Base-by-base conservation (phyloP, 345 rosid species). In the Euphorbia tirucalli region DNA sequence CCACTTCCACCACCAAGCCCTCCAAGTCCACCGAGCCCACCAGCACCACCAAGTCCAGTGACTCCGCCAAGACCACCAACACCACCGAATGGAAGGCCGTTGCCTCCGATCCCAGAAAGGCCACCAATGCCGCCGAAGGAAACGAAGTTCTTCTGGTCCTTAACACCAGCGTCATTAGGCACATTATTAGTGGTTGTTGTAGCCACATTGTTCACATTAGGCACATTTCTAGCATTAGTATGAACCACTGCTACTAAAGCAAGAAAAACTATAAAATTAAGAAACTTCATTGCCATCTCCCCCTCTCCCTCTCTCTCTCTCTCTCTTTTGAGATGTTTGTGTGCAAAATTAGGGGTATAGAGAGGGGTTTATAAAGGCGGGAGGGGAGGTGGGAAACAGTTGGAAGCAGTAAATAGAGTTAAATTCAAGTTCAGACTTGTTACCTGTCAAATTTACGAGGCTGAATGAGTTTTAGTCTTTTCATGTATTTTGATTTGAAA, bases 51-150 rank as follows among this genome's bases (percentile, higher is more conserved):
- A 37, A 63, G 3, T 0, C 71, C 74, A 41, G 59, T 58, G 11
- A 65, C 35, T 44, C 80, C 79, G 8, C 85, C 81, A 5, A 60
- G 24, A 16, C 74, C 76, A 13, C 85, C 85, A 15, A 64, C 43
- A 0, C 85, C 79, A 0, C 77, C 71, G 0, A 75, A 54, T 5
- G 78, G 78, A 5, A 76, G 71, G 4, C 84, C 79, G 0, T 75
- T 70, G 0, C 80, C 68, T 6, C 92, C 98, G 8, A 90, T 4
- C 2, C 98, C 97, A 2, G 87, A 65, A 65, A 21, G 77, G 50
- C 93, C 96, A 0, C 93, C 81, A 3, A 84, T 69, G 5, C 96
- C 96, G 27, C 94, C 93, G n/a, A 83, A 93, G 18, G 83, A 71
- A 32, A 77, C 27, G 66, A 87, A 87, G 82, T 87, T 88, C 86